Base-by-base conservation (phyloP, 164 flowering plant species). In the Malania oleifera region DNA sequence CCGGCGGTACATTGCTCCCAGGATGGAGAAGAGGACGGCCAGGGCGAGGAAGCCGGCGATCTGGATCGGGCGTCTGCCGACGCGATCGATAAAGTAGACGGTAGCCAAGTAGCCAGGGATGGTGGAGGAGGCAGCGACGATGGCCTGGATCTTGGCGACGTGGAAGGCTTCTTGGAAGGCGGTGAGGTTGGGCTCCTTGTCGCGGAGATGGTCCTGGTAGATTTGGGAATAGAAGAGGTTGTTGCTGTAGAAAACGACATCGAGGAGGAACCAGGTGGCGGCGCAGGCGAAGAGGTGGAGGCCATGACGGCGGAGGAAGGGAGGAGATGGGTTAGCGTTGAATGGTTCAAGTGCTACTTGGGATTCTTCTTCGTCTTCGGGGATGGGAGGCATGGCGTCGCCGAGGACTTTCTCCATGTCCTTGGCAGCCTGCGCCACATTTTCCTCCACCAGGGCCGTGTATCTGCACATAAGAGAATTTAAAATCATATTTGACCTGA, bases 31-130 rank as follows among this genome's bases (percentile, higher is more conserved):
- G 23, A 77, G 19, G 61, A 71, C 29, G 12, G 78, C 76, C 86
- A 83, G 73, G 61, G 50, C 34, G 45, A 78, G 28, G 62, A 85
- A 85, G 0, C 91, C 91, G 35, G 74, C 44, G 10, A 75, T 49
- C 55, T 85, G 91, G 49, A 82, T 77, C 24, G 63, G 73, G 23
- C 70, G 68, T 45, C 87, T 41, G 0, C 88, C 91, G 3, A 80
- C 45, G 1, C 76, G 81, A 28, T 85, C 91, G 20, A 85, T 83
- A 68, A 81, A 61, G 48, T 40, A 57, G 15, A 85, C 83, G 3
- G 82, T 62, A 47, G 70, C 71, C 64, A 67, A 85, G 60, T 86
- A 86, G 7, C 92, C 92, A 0, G 89, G 92, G 45, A 86, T 71
- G 0, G 87, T 72, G 2, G 87, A 75, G 26, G 71, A 73, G 1